Percentiles rank a stretch among this genome's conserved stretches.
These are phyloP conservation scores for Leishmania tarentolae DNA, from an alignment of 208 protist species.

Conservation along the genomic window DNA sequence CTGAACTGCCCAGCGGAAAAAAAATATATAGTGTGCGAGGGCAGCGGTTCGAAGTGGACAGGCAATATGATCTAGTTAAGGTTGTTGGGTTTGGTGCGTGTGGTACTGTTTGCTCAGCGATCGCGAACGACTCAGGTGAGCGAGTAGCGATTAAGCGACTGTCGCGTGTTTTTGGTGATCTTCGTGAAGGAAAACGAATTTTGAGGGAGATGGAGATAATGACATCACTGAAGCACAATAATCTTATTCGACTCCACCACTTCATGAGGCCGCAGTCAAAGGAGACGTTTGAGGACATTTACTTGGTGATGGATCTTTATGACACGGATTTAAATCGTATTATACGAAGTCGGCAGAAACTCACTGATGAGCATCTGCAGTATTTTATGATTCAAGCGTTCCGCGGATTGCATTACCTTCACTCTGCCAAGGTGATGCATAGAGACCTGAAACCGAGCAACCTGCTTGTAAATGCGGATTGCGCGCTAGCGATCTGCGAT, in stretches of 20 bases:
- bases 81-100: constrained; percentile 85
- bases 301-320: constrained; percentile 91
- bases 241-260: constrained; percentile 91
- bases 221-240: constrained; percentile 92
- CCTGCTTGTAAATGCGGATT: constrained; percentile 95
- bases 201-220: constrained; percentile 97
- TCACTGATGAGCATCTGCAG: constrained; percentile 97
- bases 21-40: constrained; percentile 85
- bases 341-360: constrained; percentile 92
- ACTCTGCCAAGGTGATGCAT: constrained; percentile 97
- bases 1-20: constrained; percentile 57
- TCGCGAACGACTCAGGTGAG: constrained; percentile 32
- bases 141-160: constrained; percentile 98
- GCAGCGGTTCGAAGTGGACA: constrained; percentile 84
- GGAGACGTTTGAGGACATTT: constrained; percentile 88
- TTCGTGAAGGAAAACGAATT: constrained; percentile 96
- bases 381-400: constrained; percentile 99
- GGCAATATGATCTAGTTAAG: constrained; percentile 78
- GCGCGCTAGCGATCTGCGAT: constrained; percentile 95
- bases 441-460: constrained; percentile 96
- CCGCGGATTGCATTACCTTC: constrained; percentile 95
- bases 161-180: constrained; percentile 93
- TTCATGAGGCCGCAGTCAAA: constrained; percentile 76
- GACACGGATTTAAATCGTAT: constrained; percentile 99
- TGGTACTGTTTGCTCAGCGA: constrained; percentile 87